Percentiles rank a stretch among this genome's conserved stretches.
Evolutionary conservation across 2,329 filamentous ascomycete species (phyloP).

Genomic region (Botrytis paeoniae): DNA sequence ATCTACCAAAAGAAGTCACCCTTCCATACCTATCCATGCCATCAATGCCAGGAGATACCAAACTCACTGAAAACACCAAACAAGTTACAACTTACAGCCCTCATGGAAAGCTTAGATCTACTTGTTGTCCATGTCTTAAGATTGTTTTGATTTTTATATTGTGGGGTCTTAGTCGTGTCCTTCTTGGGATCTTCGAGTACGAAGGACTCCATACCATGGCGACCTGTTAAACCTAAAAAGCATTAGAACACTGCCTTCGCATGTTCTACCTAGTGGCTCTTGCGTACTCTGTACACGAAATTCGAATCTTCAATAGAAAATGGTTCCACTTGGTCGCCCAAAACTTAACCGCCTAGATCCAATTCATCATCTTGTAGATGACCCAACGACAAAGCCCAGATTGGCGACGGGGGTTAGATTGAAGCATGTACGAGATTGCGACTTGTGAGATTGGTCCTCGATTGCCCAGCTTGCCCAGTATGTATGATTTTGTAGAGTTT

Average conservation of each 20-base stretch:
- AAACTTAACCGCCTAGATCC: background rate
- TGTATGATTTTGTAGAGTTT: background rate
- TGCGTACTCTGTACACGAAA: slow-evolving; percentile 1
- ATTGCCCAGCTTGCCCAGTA: background rate
- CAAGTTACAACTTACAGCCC: background rate
- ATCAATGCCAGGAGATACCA: background rate
- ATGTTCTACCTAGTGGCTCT: slow-evolving; percentile 8
- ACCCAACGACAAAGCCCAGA: background rate
- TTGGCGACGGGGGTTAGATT: slow-evolving; percentile 2
- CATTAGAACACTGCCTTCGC: slow-evolving; percentile 6
- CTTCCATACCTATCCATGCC: background rate
- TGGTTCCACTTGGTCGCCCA: slow-evolving; percentile 7
- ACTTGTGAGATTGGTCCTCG: background rate
- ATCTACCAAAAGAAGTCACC: background rate
- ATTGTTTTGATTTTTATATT: background rate
- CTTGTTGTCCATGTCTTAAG: slow-evolving; percentile 10
- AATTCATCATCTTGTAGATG: background rate
- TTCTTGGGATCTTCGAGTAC: background rate
- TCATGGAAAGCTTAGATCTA: slow-evolving; percentile 3
- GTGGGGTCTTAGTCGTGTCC: slow-evolving; percentile 2
- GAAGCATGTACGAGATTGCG: background rate
- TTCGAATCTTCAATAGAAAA: background rate
- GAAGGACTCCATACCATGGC: background rate
- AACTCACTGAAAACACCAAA: background rate
- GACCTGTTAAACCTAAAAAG: background rate